Conservation (phyloP, 495 filamentous ascomycete genomes). For the Xylaria bambusicola region DNA sequence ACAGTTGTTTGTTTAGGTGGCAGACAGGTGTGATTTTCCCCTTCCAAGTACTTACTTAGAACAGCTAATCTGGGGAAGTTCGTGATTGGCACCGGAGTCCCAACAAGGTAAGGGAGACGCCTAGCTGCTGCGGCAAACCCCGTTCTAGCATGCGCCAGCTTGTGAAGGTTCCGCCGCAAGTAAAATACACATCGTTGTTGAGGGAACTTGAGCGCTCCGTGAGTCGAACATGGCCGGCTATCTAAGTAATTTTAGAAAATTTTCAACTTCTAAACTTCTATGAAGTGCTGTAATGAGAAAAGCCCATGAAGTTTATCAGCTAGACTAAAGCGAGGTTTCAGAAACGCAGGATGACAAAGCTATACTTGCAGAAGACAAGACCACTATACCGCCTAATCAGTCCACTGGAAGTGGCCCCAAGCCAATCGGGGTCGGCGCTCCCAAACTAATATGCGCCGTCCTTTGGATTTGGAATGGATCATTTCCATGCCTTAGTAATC, state of each 20-base stretch:
- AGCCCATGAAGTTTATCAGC: no score
- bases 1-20: no score
- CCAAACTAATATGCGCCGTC: constrained; percentile 12
- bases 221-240: no score
- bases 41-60: background rate
- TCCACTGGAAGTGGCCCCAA: background rate
- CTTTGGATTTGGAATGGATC: constrained; percentile 16
- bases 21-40: no score
- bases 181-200: no score
- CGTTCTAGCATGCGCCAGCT: background rate
- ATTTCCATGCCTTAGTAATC: constrained; percentile 5
- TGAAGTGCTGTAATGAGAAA: no score
- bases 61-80: constrained; percentile 7
- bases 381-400: no score
- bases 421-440: constrained; percentile 6
- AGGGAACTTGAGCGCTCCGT: no score
- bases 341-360: background rate
- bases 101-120: constrained; percentile 5
- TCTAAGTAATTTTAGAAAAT: no score
- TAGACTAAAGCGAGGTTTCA: no score
- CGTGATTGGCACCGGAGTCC: constrained; percentile 9
- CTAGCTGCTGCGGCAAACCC: constrained; percentile 5
- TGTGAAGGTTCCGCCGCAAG: background rate
- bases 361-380: no score
- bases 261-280: no score